Conservation (phyloP, 148 eudicot genomes). For the Beta vulgaris region DNA sequence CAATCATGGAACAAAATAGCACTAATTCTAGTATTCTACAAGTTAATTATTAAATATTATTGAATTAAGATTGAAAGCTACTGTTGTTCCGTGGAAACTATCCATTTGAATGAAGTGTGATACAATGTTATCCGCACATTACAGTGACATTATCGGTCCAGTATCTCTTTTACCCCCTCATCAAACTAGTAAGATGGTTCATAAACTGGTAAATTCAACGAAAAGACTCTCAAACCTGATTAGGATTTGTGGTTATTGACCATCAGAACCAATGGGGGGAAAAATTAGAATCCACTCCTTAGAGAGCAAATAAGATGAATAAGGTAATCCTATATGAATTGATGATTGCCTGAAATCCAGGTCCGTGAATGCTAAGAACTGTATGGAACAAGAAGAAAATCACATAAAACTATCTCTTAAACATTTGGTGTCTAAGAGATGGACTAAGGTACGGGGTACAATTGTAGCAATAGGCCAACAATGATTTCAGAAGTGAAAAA, state of each 20-base stretch:
- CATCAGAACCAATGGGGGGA: neutral
- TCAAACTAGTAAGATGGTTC: neutral
- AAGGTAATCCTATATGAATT: neutral
- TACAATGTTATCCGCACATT: neutral
- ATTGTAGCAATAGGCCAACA: neutral
- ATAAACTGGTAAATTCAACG: neutral
- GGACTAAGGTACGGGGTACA: neutral
- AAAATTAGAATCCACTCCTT: neutral
- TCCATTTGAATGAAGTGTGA: neutral
- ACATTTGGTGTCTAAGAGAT: neutral
- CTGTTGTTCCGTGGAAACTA: neutral
- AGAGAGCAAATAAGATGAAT: neutral
- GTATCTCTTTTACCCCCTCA: neutral
- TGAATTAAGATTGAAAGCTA: neutral
- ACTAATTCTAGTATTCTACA: neutral
- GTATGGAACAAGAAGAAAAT: neutral
- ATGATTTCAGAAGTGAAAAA: neutral
- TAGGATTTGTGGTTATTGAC: neutral
- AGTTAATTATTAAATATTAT: no score
- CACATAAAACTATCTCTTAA: neutral
- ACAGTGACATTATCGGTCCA: neutral
- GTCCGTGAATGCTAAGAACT: neutral
- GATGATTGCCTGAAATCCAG: neutral
- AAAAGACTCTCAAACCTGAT: neutral
- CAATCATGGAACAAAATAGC: neutral